phyloP scores from a whole-genome alignment of 257 asterid species.

The Nicotiana benthamiana region DNA sequence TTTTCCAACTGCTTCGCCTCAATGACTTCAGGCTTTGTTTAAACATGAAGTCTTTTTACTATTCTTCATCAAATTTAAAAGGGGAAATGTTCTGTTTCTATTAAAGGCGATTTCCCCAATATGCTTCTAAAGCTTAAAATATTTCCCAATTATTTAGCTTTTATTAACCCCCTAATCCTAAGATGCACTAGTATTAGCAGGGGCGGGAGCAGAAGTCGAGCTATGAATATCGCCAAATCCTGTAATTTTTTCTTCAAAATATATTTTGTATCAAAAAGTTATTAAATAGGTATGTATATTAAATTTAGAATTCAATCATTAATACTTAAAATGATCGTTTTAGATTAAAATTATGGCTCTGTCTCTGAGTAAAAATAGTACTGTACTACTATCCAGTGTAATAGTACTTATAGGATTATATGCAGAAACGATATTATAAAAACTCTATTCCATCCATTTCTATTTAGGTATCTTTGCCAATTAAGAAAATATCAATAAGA shows the following conservation, averaged over 20 bases:
- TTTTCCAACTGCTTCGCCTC: neutral
- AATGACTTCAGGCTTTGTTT: neutral
- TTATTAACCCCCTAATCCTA: neutral
- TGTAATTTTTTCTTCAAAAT: no score
- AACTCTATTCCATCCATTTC: no score
- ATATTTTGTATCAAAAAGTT: no score
- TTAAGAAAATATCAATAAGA: no score
- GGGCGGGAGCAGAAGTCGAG: no score
- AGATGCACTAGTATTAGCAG: neutral
- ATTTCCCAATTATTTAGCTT: neutral
- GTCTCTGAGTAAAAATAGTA: no score
- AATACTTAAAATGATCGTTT: no score
- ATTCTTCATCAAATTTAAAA: neutral
- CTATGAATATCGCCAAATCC: fast-evolving
- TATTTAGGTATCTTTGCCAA: no score
- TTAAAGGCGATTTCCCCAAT: neutral
- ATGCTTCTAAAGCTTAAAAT: neutral
- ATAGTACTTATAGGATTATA: neutral
- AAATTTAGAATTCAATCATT: no score
- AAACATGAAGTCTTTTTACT: neutral
- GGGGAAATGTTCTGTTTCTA: neutral
- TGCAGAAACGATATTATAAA: no score
- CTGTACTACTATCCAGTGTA: neutral
- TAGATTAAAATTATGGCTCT: no score
- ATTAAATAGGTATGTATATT: no score